Evolutionary conservation across 2,329 filamentous ascomycete species (phyloP).

Genomic region (Lecanosticta acicola): DNA sequence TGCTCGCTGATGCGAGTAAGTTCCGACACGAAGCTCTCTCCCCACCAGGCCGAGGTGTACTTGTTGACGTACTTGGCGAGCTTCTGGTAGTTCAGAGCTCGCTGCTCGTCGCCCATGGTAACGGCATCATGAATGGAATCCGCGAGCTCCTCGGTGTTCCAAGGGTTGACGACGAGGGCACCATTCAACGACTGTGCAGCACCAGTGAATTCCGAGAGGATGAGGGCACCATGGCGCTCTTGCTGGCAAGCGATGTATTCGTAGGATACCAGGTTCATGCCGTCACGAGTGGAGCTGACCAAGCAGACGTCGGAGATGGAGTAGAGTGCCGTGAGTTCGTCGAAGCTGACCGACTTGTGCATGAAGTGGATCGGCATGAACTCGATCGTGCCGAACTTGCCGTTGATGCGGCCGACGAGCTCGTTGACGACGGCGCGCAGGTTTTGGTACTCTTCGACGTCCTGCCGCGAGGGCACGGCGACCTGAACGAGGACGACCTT

Average conservation of each 20-base stretch:
- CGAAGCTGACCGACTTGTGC: constrained; percentile 91
- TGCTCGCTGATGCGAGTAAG: constrained; percentile 57
- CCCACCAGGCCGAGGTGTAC: constrained; percentile 96
- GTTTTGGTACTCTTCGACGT: constrained; percentile 98
- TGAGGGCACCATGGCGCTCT: constrained; percentile 85
- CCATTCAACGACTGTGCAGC: constrained; percentile 92
- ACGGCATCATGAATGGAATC: constrained; percentile 94
- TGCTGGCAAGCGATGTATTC: constrained; percentile 95
- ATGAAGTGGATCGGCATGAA: constrained; percentile 99
- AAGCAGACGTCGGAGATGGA: constrained; percentile 87
- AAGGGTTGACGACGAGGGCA: constrained; percentile 91
- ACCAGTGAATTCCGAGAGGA: constrained; percentile 93
- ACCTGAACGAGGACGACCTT: constrained; percentile 96
- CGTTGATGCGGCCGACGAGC: constrained; percentile 93
- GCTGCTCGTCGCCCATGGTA: constrained; percentile 87
- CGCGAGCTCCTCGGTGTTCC: constrained; percentile 95
- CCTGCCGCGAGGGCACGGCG: constrained; percentile 86
- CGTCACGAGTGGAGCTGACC: constrained; percentile 91
- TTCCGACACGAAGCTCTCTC: constrained; percentile 83
- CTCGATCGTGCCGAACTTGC: constrained; percentile 92
- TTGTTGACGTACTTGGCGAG: constrained; percentile 93
- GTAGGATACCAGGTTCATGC: constrained; percentile 98
- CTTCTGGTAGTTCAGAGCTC: constrained; percentile 81
- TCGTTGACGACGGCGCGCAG: constrained; percentile 93
- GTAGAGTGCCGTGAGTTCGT: constrained; percentile 90